Conservation (phyloP, 139 green algal species). For the Tetraselmis chui region DNA sequence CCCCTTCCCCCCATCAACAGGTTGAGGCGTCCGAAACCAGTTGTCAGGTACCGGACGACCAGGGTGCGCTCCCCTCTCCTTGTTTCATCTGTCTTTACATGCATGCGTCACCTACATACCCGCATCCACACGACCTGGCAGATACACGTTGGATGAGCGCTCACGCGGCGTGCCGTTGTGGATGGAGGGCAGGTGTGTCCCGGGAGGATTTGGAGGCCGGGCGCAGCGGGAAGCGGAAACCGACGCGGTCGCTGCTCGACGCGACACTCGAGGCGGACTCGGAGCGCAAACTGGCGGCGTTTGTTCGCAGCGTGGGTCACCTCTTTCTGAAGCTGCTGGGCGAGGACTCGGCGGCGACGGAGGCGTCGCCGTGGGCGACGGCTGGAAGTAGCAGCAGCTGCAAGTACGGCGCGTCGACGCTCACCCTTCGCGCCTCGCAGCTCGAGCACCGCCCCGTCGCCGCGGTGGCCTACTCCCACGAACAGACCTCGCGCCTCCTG, state of each 20-base stretch:
- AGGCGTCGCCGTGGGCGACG: neutral
- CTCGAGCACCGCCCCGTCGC: neutral
- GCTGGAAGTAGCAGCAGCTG: neutral
- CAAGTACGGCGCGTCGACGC: neutral
- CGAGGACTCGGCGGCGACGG: neutral
- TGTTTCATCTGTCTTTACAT: no score
- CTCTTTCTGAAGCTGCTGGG: neutral
- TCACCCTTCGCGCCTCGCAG: neutral
- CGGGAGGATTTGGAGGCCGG: slow-evolving; percentile 1
- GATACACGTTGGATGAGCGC: no score
- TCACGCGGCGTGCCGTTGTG: no score
- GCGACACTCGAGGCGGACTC: neutral
- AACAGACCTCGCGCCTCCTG: neutral
- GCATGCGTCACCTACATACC: no score
- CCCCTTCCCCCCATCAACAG: no score
- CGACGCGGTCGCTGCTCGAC: neutral
- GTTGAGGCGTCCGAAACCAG: neutral
- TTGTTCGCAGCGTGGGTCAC: neutral
- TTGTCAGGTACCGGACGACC: neutral
- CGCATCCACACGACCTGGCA: no score
- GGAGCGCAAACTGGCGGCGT: neutral
- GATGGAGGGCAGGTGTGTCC: neutral
- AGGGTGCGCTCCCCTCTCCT: neutral
- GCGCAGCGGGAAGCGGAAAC: neutral
- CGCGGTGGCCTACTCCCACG: neutral